Base-by-base conservation (phyloP, 2,329 filamentous ascomycete species). In the Neofusicoccum umdonicola region DNA sequence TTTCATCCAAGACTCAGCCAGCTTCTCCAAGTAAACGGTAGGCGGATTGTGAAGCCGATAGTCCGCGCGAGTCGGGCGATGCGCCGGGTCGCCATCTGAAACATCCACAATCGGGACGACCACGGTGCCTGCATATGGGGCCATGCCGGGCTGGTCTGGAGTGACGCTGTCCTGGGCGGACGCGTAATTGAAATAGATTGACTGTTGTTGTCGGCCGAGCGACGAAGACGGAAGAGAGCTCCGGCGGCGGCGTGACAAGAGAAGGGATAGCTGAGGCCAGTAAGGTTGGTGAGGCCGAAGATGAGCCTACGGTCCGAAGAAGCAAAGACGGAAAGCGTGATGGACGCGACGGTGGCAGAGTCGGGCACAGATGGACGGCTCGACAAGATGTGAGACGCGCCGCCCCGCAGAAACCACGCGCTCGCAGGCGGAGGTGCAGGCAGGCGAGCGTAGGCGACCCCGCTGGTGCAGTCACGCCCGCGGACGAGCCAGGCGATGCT, bases 1-100 rank as follows among this genome's bases (percentile, higher is more conserved):
- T 52, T 79, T 68, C 71, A 85, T 77, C 84, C 84, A 86, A 52
- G 77, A 71, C 11, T 70, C 72, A 0, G 76, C 84, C 7, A 86
- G 70, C 60, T 81, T 81, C 34, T 79, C 75, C 0, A 83, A 75
- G 69, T 85, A 85, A 1, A 76, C 66, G 1, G 69, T 74, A 7
- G 58, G 47, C 0, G 76, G 80, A 51, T 82, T 73, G 0, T 77
- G 70, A 22, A 73, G 67, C 3, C 71, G 69, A 63, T 78, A 79
- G 2, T 70, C 68, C n/a, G 71, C 66, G 17, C 69, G 68, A 11
- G 66, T 71, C 3, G 80, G 81, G 77, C 78, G 37, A 41, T 78
- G 76, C 0, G 67, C 69, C 0, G 73, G 65, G 63, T 79, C 76
- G 0, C 76, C 77, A 60, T 79, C 77, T 0, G 75, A 76, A 6